Evolutionary conservation across 2,329 filamentous ascomycete species (phyloP), one percentile per base, ranked within the genome.

Genomic region (Epichloe baconii): DNA sequence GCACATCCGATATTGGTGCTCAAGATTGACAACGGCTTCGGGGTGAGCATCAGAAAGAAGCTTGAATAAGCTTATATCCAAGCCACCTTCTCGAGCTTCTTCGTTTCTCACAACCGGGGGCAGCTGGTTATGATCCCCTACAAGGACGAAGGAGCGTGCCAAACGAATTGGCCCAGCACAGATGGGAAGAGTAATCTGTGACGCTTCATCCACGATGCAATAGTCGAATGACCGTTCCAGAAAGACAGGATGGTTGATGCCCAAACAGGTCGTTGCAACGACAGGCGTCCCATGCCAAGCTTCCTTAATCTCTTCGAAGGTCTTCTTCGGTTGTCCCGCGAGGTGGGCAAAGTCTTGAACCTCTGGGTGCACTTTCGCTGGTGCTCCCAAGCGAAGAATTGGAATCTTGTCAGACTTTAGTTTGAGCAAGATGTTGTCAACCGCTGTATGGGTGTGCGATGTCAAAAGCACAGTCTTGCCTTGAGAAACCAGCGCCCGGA

Each of bases 1-100:
- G 61, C 88, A 95, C 93, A 98, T 98, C 54, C 93, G 88, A 64
- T 98, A 98, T 64, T 98, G 93, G 61, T 96, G 89, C 60, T 93
- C 89, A 2, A 98, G 78, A 56, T 86, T 95, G 55, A 94, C 88
- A 2, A 98, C 90, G 1, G 89, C 89, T 45, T 81, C 73, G 0
- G 93, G 90, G 56, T 97, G 90, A 0, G 79, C 78, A 61, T 97
- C 93, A 1, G 89, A 96, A 12, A 98, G 78, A 3, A 93, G 76
- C 64, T 95, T 95, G 76, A 98, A 98, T 48, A 98, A 74, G 64
- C 88, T 95, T 44, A 96, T 78, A 64, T 98, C 93, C 5, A 98
- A 74, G 1, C 93, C 93, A 12, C 90, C 90, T 51, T 83, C 78
- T 44, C 85, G 80, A 2, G 93, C 93, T 59, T 89, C 83, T 59